phyloP scores from a whole-genome alignment of 495 filamentous ascomycete species.

The Talaromyces thailandensis region DNA sequence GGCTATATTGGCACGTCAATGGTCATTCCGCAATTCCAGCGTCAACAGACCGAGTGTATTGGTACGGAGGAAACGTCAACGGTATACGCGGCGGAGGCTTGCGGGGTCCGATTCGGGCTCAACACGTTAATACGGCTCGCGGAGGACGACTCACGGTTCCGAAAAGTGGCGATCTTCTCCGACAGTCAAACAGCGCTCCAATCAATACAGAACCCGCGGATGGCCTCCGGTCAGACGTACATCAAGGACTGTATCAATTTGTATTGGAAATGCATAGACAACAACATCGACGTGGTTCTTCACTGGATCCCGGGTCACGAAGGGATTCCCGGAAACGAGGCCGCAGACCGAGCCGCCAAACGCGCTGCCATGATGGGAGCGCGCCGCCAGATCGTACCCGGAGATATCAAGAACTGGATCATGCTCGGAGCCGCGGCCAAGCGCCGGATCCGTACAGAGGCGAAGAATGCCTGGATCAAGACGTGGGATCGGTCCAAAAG shows the following conservation, averaged over 20 bases:
- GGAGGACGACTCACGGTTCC: not conserved
- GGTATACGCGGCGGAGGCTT: not conserved
- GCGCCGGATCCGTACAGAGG: too few species aligned
- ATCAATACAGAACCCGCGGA: not conserved
- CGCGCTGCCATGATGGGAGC: not conserved
- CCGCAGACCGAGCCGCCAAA: slow-evolving; percentile 12
- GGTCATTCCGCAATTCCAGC: not conserved
- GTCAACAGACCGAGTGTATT: not conserved
- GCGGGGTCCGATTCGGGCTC: not conserved
- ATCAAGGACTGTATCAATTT: not conserved
- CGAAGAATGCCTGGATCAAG: not conserved
- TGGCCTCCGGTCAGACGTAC: not conserved
- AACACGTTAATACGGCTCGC: not conserved
- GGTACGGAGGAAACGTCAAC: not conserved
- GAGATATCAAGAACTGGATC: not conserved
- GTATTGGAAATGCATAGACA: not conserved
- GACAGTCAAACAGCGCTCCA: slow-evolving; percentile 3
- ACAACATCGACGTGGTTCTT: not conserved
- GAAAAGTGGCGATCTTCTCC: not conserved
- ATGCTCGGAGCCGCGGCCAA: not conserved
- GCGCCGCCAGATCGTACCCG: slow-evolving; percentile 1
- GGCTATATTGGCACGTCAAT: slow-evolving; percentile 6
- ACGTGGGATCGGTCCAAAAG: slow-evolving; percentile 2
- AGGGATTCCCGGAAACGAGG: slow-evolving; percentile 12
- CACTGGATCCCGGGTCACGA: slow-evolving; percentile 11